Evolutionary conservation across 768 basidiomycete genomes (phyloP), one percentile per base, ranked within the genome.

Genomic region (Russula emetica): DNA sequence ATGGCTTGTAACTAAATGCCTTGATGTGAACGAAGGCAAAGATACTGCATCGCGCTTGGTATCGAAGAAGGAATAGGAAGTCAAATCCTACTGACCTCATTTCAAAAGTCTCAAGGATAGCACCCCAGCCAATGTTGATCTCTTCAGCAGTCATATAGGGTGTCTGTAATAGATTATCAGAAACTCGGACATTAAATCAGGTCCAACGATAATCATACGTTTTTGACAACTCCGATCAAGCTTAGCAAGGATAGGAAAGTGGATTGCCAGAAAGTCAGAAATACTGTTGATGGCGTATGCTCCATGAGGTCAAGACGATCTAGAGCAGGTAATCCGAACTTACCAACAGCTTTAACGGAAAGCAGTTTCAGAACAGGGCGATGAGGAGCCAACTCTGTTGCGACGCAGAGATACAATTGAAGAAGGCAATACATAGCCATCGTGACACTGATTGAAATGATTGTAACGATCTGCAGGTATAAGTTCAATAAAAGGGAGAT

Each of bases 191-290:
- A 63, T 14, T 38, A 13, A 50, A 26, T 22, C 16, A 4, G 56
- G n/a, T 11, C n/a, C 36, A 42, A 61, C 18, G 13, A 34, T 28
- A 59, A 50, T 72, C 80, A 51, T 69, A 86, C 86, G 72, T 82
- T 80, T 73, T 87, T 87, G 61, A 90, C 80, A 5, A 87, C 75
- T 0, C 82, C 83, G 60, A 86, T 75, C 71, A 82, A 77, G 44
- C 77, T 79, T 14, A 90, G 78, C 18, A 83, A 62, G 4, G 83
- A 81, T 16, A 91, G 77, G 38, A 83, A 76, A 0, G 81, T 83
- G 18, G 84, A 80, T 72, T 90, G 88, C 88, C 88, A 91, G 71
- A 90, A 90, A 8, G 86, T 88, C 20, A 90, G 75, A 70, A 90
- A 88, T 0, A 89, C 86, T 83, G 66, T 7, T 14, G 32, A 9